These are phyloP conservation scores for Casaregolazyma lundiana DNA, from an alignment of 1,139 yeast genomes.

Conservation along the genomic window DNA sequence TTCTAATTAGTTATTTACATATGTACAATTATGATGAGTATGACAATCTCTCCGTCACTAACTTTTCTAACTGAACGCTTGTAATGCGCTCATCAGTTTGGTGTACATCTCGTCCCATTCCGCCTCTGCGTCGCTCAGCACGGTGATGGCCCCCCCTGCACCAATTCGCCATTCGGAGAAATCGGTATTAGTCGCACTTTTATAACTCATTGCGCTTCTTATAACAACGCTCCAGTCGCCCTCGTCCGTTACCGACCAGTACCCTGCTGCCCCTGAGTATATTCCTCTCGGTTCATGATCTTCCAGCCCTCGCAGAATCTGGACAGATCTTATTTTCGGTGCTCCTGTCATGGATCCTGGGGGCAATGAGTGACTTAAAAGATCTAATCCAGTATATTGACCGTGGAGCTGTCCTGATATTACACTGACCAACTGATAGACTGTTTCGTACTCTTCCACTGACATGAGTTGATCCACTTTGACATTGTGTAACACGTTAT, in stretches of 20 bases:
- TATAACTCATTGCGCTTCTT: conserved; percentile 72
- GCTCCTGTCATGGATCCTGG: conserved; percentile 99
- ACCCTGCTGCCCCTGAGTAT: conserved; percentile 93
- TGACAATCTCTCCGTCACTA: background rate
- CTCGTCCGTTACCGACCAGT: conserved; percentile 83
- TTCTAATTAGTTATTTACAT: background rate
- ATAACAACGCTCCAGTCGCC: conserved; percentile 97
- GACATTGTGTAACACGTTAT: conserved; percentile 63
- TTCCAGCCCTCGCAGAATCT: conserved; percentile 59
- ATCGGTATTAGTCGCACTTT: conserved; percentile 40
- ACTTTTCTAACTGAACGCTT: conserved; percentile 27
- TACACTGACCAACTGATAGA: conserved; percentile 87
- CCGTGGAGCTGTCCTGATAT: conserved; percentile 57
- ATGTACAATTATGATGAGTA: conserved; percentile 1
- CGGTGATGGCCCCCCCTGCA: conserved; percentile 98
- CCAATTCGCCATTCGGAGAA: conserved; percentile 69
- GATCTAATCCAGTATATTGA: conserved; percentile 66
- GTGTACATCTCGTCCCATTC: conserved; percentile 93
- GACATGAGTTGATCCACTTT: conserved; percentile 75
- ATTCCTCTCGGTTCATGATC: conserved; percentile 62
- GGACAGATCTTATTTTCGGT: conserved; percentile 90
- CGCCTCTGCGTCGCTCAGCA: conserved; percentile 68
- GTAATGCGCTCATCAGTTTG: conserved; percentile 67
- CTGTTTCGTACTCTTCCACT: conserved; percentile 89
- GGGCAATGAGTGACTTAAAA: conserved; percentile 74